These are phyloP conservation scores for Cladosporium oxysporum DNA, from an alignment of 2,329 filamentous ascomycete genomes.

Conservation along the genomic window DNA sequence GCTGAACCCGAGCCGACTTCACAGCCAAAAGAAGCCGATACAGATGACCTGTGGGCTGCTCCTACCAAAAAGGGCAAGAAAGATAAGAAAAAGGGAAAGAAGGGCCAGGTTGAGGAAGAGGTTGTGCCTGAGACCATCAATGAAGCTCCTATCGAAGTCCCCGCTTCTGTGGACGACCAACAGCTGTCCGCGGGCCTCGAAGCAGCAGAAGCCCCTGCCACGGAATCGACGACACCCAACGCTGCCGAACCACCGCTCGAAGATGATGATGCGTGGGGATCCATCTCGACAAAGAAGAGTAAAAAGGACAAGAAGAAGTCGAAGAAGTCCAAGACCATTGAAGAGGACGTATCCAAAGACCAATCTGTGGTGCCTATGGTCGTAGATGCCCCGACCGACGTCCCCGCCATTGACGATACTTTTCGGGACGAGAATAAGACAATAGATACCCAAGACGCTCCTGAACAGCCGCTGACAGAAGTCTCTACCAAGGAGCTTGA, in stretches of 20 bases:
- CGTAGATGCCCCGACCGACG: background rate
- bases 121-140: background rate
- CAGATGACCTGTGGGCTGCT: conserved; percentile 26
- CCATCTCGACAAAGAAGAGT: conserved; percentile 29
- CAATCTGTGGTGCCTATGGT: background rate
- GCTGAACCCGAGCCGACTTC: background rate
- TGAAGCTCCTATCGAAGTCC: background rate
- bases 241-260: conserved; percentile 19
- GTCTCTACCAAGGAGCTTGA: conserved; percentile 33
- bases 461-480: conserved; percentile 1
- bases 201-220: background rate
- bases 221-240: background rate
- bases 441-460: background rate
- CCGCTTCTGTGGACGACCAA: background rate
- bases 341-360: background rate
- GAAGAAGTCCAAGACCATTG: conserved; percentile 37
- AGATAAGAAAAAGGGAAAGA: conserved; percentile 38
- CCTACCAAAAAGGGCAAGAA: conserved; percentile 35
- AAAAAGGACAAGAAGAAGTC: conserved; percentile 34
- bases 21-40: conserved; percentile 23
- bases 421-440: background rate
- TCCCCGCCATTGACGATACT: background rate
- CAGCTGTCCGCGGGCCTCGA: background rate
- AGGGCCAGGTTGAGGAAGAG: conserved; percentile 33
- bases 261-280: conserved; percentile 27